Base-by-base conservation (phyloP, 1,284 basidiomycete genomes). In the Nidula niveotomentosa region DNA sequence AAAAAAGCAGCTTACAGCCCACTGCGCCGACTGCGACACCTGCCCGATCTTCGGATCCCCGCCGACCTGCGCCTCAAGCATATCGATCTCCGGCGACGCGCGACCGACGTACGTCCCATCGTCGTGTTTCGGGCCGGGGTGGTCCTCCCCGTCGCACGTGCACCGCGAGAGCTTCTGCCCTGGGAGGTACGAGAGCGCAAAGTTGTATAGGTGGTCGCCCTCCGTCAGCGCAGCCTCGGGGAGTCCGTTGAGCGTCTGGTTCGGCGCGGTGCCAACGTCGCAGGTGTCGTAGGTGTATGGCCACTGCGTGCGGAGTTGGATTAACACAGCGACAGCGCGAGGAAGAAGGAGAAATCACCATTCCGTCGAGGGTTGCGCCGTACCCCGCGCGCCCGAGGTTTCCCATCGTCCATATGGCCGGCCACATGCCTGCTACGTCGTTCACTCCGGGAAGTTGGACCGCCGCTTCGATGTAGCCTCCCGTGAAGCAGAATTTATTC, bases 151-250 rank as follows among this genome's bases (percentile, higher is more conserved):
- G 0, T 75, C 67, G 63, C 91, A 94, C 0, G 90, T 91, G 68
- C 91, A 94, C 3, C 85, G 73, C 2, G 87, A 90, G 3, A 93
- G 75, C 45, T 83, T 78, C 65, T 93, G 90, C 4, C 91, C 91
- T 0, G 86, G 85, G 6, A 91, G 78, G 67, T 78, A 87, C 2
- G 84, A 86, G 5, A 75, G 58, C 8, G 62, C 67, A 37, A 66
- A 62, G 45, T 69, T 66, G 41, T 71, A 71, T 10, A 69, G 66
- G 23, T 69, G 58, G 58, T 83, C 81, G 6, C 83, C 83, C 48
- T 76, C 72, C 8, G 75, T 66, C 6, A 67, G 69, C 0, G 79
- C 75, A 23, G 71, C 72, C 4, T 56, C 59, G 1, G 77, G 79
- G 9, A 68, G 62, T 2, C 74, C 77, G 53, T 73, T 68, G 8